These are phyloP conservation scores for Rhododendron griersonianum DNA, from an alignment of 148 eudicot species.

Conservation along the genomic window DNA sequence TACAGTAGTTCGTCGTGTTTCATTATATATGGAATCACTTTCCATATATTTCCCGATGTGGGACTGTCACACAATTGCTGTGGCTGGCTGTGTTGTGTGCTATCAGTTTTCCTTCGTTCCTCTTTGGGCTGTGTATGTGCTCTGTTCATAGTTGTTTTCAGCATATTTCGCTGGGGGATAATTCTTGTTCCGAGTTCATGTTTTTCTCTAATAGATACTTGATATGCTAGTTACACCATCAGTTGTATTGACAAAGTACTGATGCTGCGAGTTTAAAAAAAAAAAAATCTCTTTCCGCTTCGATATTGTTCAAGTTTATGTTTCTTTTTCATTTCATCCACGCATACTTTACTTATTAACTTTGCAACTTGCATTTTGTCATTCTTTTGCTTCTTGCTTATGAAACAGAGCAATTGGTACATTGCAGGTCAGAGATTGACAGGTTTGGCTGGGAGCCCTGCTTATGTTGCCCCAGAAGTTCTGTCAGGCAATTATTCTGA, in stretches of 20 bases:
- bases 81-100: neutral
- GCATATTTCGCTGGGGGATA: neutral
- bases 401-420: neutral
- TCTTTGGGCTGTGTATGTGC: neutral
- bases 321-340: neutral
- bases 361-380: neutral
- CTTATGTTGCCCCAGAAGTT: conserved; percentile 96
- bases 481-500: conserved; percentile 66
- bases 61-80: too few relatives aligned
- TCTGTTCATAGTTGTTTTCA: neutral
- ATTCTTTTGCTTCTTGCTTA: conserved; percentile 7
- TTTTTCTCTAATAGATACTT: neutral
- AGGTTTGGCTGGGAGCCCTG: conserved; percentile 96
- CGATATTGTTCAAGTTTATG: neutral
- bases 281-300: neutral
- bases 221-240: neutral
- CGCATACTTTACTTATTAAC: neutral
- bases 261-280: neutral
- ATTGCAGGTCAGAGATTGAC: conserved; percentile 70
- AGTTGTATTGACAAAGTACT: neutral
- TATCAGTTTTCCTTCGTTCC: neutral
- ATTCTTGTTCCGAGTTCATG: neutral
- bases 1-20: too few relatives aligned
- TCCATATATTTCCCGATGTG: too few relatives aligned
- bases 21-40: too few relatives aligned